Evolutionary conservation across 2,329 filamentous ascomycete genomes (phyloP), one percentile per base, ranked within the genome.

Genomic region (Pseudogymnoascus sp.): DNA sequence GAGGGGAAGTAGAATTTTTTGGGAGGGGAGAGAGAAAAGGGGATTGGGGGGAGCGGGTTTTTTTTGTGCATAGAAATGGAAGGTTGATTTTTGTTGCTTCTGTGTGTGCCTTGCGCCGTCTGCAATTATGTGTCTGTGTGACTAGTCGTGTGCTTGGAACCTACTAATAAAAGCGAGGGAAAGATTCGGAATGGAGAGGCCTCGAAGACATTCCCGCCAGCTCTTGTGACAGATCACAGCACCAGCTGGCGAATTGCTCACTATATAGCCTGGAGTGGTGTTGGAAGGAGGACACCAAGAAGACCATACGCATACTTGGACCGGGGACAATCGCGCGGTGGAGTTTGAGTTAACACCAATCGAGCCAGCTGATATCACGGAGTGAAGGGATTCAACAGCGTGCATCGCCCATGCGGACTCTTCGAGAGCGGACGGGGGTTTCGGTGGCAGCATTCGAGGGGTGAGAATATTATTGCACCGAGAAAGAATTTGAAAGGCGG

Each of bases 31-130:
- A 41, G 33, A 50, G 12, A 59, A 59, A 74, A 66, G 35, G 86
- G 79, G 72, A 85, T 81, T 84, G 63, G 6, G 22, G 59, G 36
- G 35, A n/a, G 58, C 43, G 36, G 37, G 22, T 18, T 57, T 33
- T 33, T 54, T 60, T 60, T 61, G 50, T 54, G 47, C 47, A 54
- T 54, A 54, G 47, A 54, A 54, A 54, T 54, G 47, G 47, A 54
- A 33, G 28, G 47, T 54, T 54, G 22, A 20, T 12, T 54, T 33
- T 54, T 54, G 47, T 54, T 54, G 28, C 28, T 14, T 18, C 20
- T 28, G 22, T 30, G 41, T 47, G 9, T 47, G 9, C 37, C 6
- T 6, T 8, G 25, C 33, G 25, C 43, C 28, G 11, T 54, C 8
- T 54, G 7, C 22, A 30, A 30, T 50, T 50, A 25, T 6, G 28